phyloP scores from a whole-genome alignment of 495 filamentous ascomycete species.

The Xylaria castorea region DNA sequence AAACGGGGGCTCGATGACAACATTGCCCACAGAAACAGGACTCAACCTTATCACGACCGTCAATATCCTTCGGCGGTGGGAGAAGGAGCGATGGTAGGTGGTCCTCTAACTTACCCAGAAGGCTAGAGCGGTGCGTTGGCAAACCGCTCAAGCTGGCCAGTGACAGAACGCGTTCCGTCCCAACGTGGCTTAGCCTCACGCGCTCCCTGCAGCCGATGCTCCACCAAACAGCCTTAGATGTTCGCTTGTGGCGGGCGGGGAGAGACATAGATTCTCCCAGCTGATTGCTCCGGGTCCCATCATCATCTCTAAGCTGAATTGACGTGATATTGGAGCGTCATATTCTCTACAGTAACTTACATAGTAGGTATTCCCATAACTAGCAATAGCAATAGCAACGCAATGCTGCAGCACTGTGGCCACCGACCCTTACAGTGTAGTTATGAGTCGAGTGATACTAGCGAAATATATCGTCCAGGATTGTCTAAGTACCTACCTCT shows the following conservation, averaged over 20 bases:
- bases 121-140: slow-evolving; percentile 29
- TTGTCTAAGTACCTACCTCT: too few relatives aligned
- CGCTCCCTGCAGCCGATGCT: not conserved
- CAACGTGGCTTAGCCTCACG: slow-evolving; percentile 16
- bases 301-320: not conserved
- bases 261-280: not conserved
- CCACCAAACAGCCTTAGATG: slow-evolving; percentile 8
- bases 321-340: not conserved
- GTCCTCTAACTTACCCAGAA: not conserved
- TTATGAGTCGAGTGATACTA: not conserved
- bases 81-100: not conserved
- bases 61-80: not conserved
- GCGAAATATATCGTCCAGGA: not conserved
- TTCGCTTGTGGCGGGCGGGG: not conserved
- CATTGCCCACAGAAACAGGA: slow-evolving; percentile 10
- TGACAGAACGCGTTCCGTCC: slow-evolving; percentile 2
- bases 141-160: slow-evolving; percentile 23
- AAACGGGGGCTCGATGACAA: not conserved
- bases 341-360: not conserved
- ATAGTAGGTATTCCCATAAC: not conserved
- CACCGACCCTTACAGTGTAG: not conserved
- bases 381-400: not conserved
- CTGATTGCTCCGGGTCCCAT: not conserved
- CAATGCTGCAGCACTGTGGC: not conserved
- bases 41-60: not conserved